Base-by-base conservation (phyloP, 2,329 filamentous ascomycete genomes). In the Trichoderma cornu-damae region DNA sequence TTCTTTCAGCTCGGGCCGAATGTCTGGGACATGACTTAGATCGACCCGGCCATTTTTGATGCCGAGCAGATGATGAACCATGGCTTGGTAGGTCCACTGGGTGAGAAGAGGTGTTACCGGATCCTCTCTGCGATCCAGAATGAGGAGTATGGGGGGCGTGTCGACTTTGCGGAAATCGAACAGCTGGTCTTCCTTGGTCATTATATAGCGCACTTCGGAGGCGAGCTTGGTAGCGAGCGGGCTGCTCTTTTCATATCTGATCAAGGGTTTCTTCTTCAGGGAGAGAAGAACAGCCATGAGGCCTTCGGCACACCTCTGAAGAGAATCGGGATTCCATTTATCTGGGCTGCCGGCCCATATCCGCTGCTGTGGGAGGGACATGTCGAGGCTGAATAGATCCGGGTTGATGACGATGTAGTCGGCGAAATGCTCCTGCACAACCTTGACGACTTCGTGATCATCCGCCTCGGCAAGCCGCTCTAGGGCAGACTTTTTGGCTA, bases 81-180 rank as follows among this genome's bases (percentile, higher is more conserved):
- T 99, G n/a, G 94, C 94, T 73, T 99, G 94, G 68, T 99, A 99
- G 24, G 94, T 99, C 94, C 94, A 99, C 70, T 99, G 94, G 2
- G 91, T 96, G 48, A 99, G 80, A 9, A 99, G 77, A 0, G 94
- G 94, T 3, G 94, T 99, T 50, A 97, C 88, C 0, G 94, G 93
- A 67, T 99, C 94, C 68, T 96, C 92, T 70, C 94, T 84, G 40
- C 94, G 85, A 72, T 99, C 94, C 28, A 99, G 75, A 54, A 99
- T 84, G 32, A 99, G 79, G 12, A 99, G 78, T 64, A 99, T 92
- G 0, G 95, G 94, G 7, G 93, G 89, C 0, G 94, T 99, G 71
- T 99, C 94, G 52, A 92, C 88, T 71, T 90, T 92, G 62, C 93
- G 84, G 71, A 99, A 99, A 70, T 97, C 92, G 72, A 99, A 99